Conservation (phyloP, 306 rosid genomes). For the Ceratonia siliqua region DNA sequence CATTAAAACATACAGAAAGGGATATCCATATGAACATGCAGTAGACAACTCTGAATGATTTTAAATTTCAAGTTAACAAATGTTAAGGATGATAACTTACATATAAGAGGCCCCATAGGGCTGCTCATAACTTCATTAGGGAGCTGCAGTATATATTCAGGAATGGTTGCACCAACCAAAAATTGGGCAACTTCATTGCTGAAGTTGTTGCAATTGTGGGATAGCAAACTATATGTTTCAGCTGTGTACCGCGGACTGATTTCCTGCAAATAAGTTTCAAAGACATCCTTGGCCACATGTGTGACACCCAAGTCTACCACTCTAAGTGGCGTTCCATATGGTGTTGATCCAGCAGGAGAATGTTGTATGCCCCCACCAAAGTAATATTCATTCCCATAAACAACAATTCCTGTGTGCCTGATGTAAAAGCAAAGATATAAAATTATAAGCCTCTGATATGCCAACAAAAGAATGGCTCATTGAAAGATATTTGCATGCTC, state of each 20-base stretch:
- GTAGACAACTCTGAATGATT: neutral
- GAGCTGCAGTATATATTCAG: conserved; percentile 78
- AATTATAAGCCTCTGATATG: neutral
- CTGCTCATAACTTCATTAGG: conserved; percentile 87
- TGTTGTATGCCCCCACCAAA: conserved; percentile 97
- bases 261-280: conserved; percentile 84
- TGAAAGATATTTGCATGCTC: neutral
- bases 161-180: conserved; percentile 79
- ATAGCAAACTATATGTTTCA: conserved; percentile 77
- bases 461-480: neutral
- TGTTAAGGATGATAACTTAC: conserved; percentile 48
- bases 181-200: conserved; percentile 91
- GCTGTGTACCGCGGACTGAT: conserved; percentile 76
- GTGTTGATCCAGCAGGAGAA: conserved; percentile 68
- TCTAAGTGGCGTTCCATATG: conserved; percentile 78
- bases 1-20: neutral
- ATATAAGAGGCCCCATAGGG: conserved; percentile 80
- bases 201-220: conserved; percentile 94
- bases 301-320: conserved; percentile 80
- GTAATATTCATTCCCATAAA: conserved; percentile 84
- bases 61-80: neutral
- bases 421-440: neutral
- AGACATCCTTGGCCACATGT: conserved; percentile 86
- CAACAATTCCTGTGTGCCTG: conserved; percentile 96
- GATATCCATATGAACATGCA: neutral